A percentile compares a stretch with the other conserved stretches of the same genome.
Conservation (phyloP, 805 yeast species). For the Yamadazyma olivae region DNA sequence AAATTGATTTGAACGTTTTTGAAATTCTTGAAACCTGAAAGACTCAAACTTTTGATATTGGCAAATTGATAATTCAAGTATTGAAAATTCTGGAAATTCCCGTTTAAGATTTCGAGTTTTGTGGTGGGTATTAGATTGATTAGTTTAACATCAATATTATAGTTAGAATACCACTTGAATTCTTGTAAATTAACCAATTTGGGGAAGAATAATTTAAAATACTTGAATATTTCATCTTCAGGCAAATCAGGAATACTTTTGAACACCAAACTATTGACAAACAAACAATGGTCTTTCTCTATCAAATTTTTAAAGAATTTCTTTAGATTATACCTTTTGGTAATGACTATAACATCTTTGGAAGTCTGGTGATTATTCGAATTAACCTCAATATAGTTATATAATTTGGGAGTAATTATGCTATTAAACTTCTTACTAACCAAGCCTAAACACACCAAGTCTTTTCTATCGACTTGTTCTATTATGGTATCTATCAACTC, state of each 20-base stretch:
- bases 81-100: slow-evolving; percentile 17
- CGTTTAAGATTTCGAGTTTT: slow-evolving; percentile 12
- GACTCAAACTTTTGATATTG: slow-evolving; percentile 12
- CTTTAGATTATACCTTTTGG: slow-evolving; percentile 16
- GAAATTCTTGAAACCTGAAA: slow-evolving; percentile 14
- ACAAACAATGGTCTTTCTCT: slow-evolving; percentile 11
- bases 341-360: slow-evolving; percentile 6
- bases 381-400: slow-evolving; percentile 15
- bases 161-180: slow-evolving; percentile 18
- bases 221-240: slow-evolving; percentile 16
- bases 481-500: slow-evolving; percentile 17
- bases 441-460: slow-evolving; percentile 12
- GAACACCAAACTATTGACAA: slow-evolving; percentile 13
- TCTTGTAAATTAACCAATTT: slow-evolving; percentile 12
- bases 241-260: slow-evolving; percentile 22
- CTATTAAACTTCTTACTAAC: slow-evolving; percentile 12
- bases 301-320: slow-evolving; percentile 17
- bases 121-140: slow-evolving; percentile 13
- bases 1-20: slow-evolving; percentile 12
- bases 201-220: slow-evolving; percentile 16
- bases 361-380: neutral
- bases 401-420: slow-evolving; percentile 14
- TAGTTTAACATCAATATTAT: slow-evolving; percentile 14
- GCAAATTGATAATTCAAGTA: slow-evolving; percentile 8
- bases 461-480: slow-evolving; percentile 12